Percentiles rank a stretch among this genome's conserved stretches.
phyloP scores from a whole-genome alignment of 768 basidiomycete genomes.

The Serendipita sp. region DNA sequence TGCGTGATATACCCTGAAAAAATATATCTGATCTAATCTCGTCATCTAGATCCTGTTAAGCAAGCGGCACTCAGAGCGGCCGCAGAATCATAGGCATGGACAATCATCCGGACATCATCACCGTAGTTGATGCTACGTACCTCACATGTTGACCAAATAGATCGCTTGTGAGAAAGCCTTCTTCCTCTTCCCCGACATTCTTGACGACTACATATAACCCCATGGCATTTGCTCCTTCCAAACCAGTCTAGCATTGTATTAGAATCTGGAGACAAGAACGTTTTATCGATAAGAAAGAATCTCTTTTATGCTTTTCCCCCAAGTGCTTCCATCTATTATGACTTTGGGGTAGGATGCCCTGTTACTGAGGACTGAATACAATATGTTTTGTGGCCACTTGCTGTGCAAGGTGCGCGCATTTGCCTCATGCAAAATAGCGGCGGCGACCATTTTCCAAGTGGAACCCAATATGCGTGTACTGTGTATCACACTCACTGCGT shows the following conservation, averaged over 20 bases:
- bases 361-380: too few species aligned
- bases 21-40: not conserved
- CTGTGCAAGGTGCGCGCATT: not conserved
- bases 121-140: too few species aligned
- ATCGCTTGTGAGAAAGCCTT: too few species aligned
- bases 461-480: too few species aligned
- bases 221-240: not conserved
- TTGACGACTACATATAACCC: not conserved
- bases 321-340: not conserved
- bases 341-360: not conserved
- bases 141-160: too few species aligned
- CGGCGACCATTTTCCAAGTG: too few species aligned
- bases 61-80: constrained; percentile 3
- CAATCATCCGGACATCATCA: not conserved
- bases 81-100: not conserved
- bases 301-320: not conserved
- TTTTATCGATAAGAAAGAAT: not conserved
- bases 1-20: constrained; percentile 19
- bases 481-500: too few species aligned
- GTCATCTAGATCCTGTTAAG: constrained; percentile 8
- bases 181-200: not conserved
- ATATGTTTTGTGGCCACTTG: too few species aligned
- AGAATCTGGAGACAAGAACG: not conserved
- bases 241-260: not conserved
- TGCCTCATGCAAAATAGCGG: not conserved